Conservation (phyloP, 192 early-diverging fungal species). For the Chytriomyces hyalinus region DNA sequence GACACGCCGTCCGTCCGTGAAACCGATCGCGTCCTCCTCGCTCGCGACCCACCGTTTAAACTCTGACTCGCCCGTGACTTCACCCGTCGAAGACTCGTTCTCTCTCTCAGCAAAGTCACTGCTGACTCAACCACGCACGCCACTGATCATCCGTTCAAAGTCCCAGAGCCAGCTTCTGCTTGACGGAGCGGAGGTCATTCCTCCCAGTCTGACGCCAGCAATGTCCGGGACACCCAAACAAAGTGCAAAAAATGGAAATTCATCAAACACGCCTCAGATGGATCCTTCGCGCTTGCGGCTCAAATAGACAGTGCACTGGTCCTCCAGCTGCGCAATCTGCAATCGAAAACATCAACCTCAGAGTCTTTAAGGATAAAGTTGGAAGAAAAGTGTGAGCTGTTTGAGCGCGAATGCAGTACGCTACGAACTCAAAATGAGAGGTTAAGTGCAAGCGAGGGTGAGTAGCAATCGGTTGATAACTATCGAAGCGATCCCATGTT, state of each 20-base stretch:
- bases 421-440: slow-evolving; percentile 37
- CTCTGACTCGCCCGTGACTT: no score
- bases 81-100: not conserved
- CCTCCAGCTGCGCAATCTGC: slow-evolving; percentile 4
- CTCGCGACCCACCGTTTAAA: not conserved
- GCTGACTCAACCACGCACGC: not conserved
- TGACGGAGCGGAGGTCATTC: no score
- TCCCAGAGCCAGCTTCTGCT: not conserved
- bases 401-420: slow-evolving; percentile 33
- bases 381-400: slow-evolving; percentile 26
- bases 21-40: not conserved
- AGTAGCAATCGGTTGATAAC: not conserved
- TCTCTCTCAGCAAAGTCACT: not conserved
- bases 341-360: not conserved
- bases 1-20: not conserved
- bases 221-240: no score
- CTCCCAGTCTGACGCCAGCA: no score
- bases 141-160: not conserved
- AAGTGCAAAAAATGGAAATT: no score
- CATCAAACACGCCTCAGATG: not conserved
- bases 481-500: not conserved
- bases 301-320: slow-evolving; percentile 21
- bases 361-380: slow-evolving; percentile 11
- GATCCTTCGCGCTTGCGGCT: slow-evolving; percentile 9
- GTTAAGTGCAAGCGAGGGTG: slow-evolving; percentile 14